These are phyloP conservation scores for Sporothrix brasiliensis DNA, from an alignment of 2,329 filamentous ascomycete species.

Conservation along the genomic window DNA sequence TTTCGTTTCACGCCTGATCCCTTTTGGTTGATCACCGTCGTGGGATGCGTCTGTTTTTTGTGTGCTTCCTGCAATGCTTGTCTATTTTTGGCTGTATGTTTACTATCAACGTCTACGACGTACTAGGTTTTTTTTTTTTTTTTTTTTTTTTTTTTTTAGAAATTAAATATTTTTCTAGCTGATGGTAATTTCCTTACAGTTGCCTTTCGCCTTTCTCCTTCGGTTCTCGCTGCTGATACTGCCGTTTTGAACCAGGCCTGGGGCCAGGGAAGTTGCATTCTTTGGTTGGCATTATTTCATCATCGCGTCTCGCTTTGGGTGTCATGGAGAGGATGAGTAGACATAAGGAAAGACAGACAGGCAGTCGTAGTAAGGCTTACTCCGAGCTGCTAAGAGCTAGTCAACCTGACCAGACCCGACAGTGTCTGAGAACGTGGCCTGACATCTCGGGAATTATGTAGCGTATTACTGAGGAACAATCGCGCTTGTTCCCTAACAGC, in stretches of 20 bases:
- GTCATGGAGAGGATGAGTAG: not conserved
- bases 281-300: not conserved
- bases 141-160: too few species aligned
- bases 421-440: not conserved
- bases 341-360: not conserved
- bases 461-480: not conserved
- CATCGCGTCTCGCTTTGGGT: not conserved
- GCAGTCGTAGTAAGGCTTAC: conserved; percentile 22
- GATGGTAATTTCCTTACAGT: not conserved
- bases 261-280: not conserved
- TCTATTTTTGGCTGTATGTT: conserved; percentile 4
- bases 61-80: not conserved
- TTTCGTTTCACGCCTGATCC: conserved; percentile 20
- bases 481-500: not conserved
- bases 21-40: not conserved
- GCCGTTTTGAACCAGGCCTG: not conserved
- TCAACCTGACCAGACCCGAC: not conserved
- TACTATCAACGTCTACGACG: too few species aligned
- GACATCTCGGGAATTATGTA: conserved; percentile 10
- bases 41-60: not conserved
- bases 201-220: not conserved
- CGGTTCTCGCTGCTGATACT: not conserved
- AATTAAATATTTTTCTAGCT: not conserved
- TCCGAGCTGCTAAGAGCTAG: conserved; percentile 22
- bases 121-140: too few species aligned